Percentiles rank a stretch among this genome's conserved stretches.
Conservation (phyloP, 371 early-diverging fungal species). For the Lichtheimia corymbifera region DNA sequence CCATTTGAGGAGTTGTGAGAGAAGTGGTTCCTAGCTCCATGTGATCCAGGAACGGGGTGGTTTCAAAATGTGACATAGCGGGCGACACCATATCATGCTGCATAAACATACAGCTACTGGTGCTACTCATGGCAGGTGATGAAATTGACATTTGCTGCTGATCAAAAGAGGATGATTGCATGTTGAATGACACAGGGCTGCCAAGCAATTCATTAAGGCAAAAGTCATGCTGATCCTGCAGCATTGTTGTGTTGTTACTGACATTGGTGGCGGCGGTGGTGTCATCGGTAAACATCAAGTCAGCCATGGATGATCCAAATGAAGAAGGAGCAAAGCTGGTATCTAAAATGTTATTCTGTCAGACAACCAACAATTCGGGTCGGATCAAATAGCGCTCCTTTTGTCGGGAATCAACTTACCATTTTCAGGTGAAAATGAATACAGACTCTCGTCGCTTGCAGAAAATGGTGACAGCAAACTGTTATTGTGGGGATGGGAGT, state of each 20-base stretch:
- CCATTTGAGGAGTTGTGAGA: too few species aligned
- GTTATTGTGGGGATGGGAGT: neutral
- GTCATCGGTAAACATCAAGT: neutral
- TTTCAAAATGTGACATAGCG: neutral
- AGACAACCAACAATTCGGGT: too few species aligned
- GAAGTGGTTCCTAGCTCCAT: too few species aligned
- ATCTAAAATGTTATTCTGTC: neutral
- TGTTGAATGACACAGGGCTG: conserved; percentile 1
- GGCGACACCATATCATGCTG: neutral
- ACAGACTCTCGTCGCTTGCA: conserved; percentile 13
- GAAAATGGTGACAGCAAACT: conserved; percentile 7
- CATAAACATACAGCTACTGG: too few species aligned
- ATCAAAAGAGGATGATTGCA: conserved; percentile 1
- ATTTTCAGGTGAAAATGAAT: conserved; percentile 7
- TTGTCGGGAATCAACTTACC: conserved; percentile 1
- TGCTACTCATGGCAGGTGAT: neutral
- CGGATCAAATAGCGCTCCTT: neutral
- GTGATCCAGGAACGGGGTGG: neutral
- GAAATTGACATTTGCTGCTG: conserved; percentile 1
- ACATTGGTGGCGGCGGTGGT: neutral
- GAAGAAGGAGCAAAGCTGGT: conserved; percentile 4
- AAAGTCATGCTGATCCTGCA: conserved; percentile 5
- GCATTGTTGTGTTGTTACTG: neutral
- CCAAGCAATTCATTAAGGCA: conserved; percentile 7
- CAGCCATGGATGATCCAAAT: conserved; percentile 5